Percentiles rank a stretch among this genome's conserved stretches.
Evolutionary conservation across 768 basidiomycete species (phyloP).

Genomic region (Symmetrospora coprosmae): DNA sequence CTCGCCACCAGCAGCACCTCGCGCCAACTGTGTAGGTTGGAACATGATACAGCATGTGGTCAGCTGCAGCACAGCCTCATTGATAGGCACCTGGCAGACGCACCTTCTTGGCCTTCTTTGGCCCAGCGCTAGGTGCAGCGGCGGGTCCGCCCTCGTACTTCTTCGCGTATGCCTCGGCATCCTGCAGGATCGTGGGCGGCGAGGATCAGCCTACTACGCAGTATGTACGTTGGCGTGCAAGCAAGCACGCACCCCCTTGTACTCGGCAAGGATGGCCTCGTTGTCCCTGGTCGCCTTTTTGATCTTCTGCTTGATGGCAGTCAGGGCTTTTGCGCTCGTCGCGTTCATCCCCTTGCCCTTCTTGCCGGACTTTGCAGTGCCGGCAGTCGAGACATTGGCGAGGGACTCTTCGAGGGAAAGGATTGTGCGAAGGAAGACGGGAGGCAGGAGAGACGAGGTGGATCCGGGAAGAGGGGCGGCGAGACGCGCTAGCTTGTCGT

Average conservation of each 20-base stretch:
- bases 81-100: too few relatives aligned
- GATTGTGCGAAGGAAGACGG: slow-evolving; percentile 66
- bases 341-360: slow-evolving; percentile 98
- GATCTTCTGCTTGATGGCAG: slow-evolving; percentile 94
- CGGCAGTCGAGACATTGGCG: slow-evolving; percentile 1
- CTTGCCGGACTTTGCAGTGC: slow-evolving; percentile 61
- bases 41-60: not conserved
- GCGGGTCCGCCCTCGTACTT: slow-evolving; percentile 48
- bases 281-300: slow-evolving; percentile 82
- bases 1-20: slow-evolving; percentile 40
- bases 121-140: slow-evolving; percentile 38
- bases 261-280: slow-evolving; percentile 63
- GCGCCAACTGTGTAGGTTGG: too few relatives aligned
- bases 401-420: slow-evolving; percentile 56
- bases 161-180: slow-evolving; percentile 72
- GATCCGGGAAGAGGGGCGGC: slow-evolving; percentile 68
- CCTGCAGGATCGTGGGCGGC: slow-evolving; percentile 42
- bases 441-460: slow-evolving; percentile 63
- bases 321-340: slow-evolving; percentile 79
- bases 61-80: not conserved
- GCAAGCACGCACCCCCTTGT: slow-evolving; percentile 51
- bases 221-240: not conserved
- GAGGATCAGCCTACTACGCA: not conserved
- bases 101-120: slow-evolving; percentile 38
- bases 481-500: slow-evolving; percentile 85